Evolutionary conservation across 176 grass and related monocot species (phyloP).

Genomic region (Bolboschoenus planiculmis): DNA sequence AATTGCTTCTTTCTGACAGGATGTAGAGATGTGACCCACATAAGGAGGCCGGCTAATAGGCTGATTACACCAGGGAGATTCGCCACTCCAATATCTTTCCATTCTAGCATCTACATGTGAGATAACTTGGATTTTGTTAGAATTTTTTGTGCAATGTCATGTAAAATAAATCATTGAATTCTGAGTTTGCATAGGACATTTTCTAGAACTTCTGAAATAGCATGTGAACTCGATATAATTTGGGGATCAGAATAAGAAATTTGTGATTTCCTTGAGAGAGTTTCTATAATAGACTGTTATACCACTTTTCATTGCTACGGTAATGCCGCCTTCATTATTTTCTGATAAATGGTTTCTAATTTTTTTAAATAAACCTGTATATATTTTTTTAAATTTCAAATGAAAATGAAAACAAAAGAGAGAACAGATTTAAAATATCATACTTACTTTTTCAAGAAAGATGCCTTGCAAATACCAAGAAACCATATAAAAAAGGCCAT

Average conservation of each 20-base stretch:
- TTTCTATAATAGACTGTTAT: background rate
- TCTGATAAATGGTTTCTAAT: background rate
- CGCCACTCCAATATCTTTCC: slow-evolving; percentile 74
- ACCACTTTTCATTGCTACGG: background rate
- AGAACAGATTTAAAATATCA: background rate
- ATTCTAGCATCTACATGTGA: slow-evolving; percentile 47
- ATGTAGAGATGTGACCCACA: slow-evolving; percentile 90
- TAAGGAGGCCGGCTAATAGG: slow-evolving; percentile 74
- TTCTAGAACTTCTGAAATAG: background rate
- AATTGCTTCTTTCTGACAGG: slow-evolving; percentile 83
- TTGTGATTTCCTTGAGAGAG: background rate
- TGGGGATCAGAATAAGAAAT: background rate
- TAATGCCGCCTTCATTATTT: background rate
- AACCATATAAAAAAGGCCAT: slow-evolving; percentile 57
- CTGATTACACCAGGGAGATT: slow-evolving; percentile 90
- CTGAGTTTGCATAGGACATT: background rate
- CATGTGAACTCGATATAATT: background rate
- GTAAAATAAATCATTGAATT: background rate
- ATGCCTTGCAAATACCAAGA: slow-evolving; percentile 44
- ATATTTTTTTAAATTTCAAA: background rate
- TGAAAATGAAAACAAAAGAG: background rate
- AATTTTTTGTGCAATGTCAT: background rate
- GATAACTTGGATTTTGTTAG: background rate
- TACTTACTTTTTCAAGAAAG: slow-evolving; percentile 56
- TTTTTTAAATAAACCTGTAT: slow-evolving; percentile 2